Conservation (phyloP, 129 eudicot genomes). For the Escallonia rubra region DNA sequence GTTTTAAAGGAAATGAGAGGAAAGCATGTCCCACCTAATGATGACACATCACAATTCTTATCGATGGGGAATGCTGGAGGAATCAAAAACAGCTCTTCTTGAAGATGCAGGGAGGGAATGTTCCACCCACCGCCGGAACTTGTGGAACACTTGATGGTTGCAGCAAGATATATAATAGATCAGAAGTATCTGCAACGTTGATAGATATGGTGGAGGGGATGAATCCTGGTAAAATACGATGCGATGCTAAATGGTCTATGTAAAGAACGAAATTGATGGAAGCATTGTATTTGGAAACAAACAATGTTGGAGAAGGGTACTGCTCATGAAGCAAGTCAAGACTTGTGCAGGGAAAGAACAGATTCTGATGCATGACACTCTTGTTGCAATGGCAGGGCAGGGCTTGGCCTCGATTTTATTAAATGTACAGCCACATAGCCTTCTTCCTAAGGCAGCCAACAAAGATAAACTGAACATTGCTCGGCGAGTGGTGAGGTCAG, state of each 20-base stretch:
- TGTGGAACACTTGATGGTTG: background rate
- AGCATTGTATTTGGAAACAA: background rate
- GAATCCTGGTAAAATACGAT: background rate
- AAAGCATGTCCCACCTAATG: constrained; percentile 12
- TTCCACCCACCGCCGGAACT: background rate
- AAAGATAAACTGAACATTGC: background rate
- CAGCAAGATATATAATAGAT: background rate
- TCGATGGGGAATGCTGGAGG: constrained; percentile 22
- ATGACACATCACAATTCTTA: background rate
- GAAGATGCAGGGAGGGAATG: constrained; percentile 1
- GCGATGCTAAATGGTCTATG: background rate
- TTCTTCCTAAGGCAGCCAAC: background rate
- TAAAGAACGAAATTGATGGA: background rate
- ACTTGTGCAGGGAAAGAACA: background rate
- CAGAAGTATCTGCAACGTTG: background rate
- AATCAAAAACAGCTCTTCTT: constrained; percentile 10
- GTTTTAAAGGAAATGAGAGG: constrained; percentile 19
- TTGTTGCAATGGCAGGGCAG: background rate
- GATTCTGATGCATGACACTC: background rate
- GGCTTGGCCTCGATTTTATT: background rate
- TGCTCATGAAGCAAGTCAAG: background rate
- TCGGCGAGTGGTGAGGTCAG: too few species aligned
- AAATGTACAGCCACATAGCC: background rate
- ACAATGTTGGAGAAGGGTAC: background rate
- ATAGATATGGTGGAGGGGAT: background rate